Percentiles rank a stretch among this genome's conserved stretches.
Conservation (phyloP, 805 yeast genomes). For the Pichia phayaonensis region DNA sequence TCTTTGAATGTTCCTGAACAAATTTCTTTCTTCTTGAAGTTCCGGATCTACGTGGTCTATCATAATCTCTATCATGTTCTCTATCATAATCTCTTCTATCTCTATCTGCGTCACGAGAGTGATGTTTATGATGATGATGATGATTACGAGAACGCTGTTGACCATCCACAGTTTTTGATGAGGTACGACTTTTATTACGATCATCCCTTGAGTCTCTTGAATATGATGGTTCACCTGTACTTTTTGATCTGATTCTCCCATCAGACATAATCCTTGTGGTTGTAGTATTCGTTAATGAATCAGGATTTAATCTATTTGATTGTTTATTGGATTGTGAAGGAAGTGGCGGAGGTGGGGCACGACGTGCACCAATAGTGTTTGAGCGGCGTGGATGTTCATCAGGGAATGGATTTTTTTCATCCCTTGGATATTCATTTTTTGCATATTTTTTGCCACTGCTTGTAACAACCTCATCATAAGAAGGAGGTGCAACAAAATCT, state of each 20-base stretch:
- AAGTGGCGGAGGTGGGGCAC: conserved; percentile 11
- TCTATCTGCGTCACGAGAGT: conserved; percentile 12
- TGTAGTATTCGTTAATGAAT: conserved; percentile 18
- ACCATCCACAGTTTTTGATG: conserved; percentile 3
- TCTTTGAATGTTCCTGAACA: conserved; percentile 49
- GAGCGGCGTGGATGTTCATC: conserved; percentile 11
- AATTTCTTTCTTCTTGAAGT: conserved; percentile 30
- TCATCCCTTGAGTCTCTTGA: neutral
- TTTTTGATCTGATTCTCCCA: conserved; percentile 27
- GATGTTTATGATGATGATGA: conserved; percentile 12
- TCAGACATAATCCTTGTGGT: conserved; percentile 23
- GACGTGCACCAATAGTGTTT: conserved; percentile 11
- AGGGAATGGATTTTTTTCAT: conserved; percentile 24
- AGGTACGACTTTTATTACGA: neutral
- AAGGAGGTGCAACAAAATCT: conserved; percentile 50
- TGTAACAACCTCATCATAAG: conserved; percentile 59
- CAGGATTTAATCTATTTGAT: conserved; percentile 6
- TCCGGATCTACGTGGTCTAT: conserved; percentile 20
- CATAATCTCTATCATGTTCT: conserved; percentile 16
- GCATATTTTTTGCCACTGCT: conserved; percentile 32
- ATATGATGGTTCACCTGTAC: conserved; percentile 21
- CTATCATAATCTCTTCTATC: conserved; percentile 16
- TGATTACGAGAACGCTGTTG: conserved; percentile 6
- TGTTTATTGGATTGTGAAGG: conserved; percentile 1
- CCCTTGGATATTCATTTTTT: conserved; percentile 38